Evolutionary conservation across 345 rosid genomes (phyloP).

Genomic region (Camelina neglecta): DNA sequence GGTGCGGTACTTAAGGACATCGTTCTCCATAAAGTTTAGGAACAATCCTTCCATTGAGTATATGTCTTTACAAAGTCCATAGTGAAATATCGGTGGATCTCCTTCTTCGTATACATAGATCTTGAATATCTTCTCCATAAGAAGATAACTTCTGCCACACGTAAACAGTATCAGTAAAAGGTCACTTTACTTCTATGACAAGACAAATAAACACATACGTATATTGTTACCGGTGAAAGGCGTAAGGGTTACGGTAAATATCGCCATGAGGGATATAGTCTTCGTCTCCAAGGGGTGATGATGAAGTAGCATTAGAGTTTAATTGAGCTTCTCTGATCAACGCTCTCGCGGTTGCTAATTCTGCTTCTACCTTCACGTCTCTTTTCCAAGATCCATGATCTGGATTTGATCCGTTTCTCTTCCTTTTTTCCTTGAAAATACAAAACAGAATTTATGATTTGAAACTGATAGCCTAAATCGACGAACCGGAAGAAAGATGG

Average conservation of each 20-base stretch:
- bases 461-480: neutral
- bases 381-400: conserved; percentile 31
- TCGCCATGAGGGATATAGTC: conserved; percentile 56
- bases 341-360: conserved; percentile 56
- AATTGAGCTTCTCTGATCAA: conserved; percentile 52
- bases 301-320: conserved; percentile 28
- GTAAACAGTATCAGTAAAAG: neutral
- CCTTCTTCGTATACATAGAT: conserved; percentile 70
- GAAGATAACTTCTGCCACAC: conserved; percentile 56
- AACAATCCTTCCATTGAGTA: conserved; percentile 72
- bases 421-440: conserved; percentile 33
- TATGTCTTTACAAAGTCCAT: conserved; percentile 67
- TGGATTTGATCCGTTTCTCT: conserved; percentile 34
- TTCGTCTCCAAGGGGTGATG: conserved; percentile 30
- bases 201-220: neutral
- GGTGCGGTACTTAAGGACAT: conserved; percentile 46
- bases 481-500: neutral
- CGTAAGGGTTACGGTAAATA: conserved; percentile 57
- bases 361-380: conserved; percentile 49
- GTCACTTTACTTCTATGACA: neutral
- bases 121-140: conserved; percentile 68
- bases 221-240: conserved; percentile 54
- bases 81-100: conserved; percentile 68
- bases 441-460: neutral
- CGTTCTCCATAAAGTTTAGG: conserved; percentile 56